Base-by-base conservation (phyloP, 2,329 filamentous ascomycete species). In the Aspergillus sergii region DNA sequence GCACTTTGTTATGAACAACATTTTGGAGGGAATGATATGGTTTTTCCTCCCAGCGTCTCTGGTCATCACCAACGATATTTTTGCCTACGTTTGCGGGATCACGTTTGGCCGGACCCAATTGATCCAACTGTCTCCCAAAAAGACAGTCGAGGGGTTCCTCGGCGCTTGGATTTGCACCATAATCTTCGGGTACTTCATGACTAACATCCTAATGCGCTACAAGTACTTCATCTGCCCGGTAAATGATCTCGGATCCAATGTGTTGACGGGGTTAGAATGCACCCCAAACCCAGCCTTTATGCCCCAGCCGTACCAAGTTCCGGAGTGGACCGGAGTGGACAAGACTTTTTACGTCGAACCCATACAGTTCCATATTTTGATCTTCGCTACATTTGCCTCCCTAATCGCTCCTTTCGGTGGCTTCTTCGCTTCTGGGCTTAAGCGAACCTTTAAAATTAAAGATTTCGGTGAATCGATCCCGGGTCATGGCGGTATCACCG, bases 1-100 rank as follows among this genome's bases (percentile, higher is more conserved):
- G 16, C 95, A 99, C 78, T 99, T 99, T 79, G 93, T 98, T 82
- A 98, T 99, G 92, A 99, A 99, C 86, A 99, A 99, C 80, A 91
- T 99, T 69, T 96, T 99, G 72, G 95, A 99, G 82, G 95, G 95
- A 82, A 93, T 99, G 91, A 96, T 99, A 77, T 99, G 95, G 95
- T 98, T 99, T 85, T 97, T 98, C 86, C 82, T 99, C 51, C 95
- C 95, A 9, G 94, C 93, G 9, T 90, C 93, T 59, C 87, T 99
- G 71, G 95, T 99, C 77, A 97, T 99, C 76, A 97, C 92, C 67
- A 99, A 99, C 79, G 95, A 99, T 76, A 99, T 99, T 68, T 98
- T 96, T 73, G 95, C 95, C 72, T 99, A 99, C 78, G 89, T 99
- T 65, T 97, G 94, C 78, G 95, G 95, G 64, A 98, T 99, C 75